These are phyloP conservation scores for Citrus inodora DNA, from an alignment of 345 rosid species.

Conservation along the genomic window DNA sequence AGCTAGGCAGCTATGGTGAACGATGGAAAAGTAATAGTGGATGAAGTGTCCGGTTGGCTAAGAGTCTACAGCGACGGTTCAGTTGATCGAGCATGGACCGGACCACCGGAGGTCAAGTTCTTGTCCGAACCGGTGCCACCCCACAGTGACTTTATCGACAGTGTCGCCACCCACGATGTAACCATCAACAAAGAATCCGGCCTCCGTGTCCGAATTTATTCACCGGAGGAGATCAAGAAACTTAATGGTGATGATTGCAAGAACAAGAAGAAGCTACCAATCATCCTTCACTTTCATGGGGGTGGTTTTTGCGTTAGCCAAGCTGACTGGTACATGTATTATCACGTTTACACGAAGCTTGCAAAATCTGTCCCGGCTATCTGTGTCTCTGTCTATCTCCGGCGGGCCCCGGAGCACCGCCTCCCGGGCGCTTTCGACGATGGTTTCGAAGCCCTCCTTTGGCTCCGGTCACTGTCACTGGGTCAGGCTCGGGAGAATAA, in stretches of 20 bases:
- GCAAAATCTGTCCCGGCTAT: slow-evolving; percentile 34
- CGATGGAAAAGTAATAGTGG: slow-evolving; percentile 26
- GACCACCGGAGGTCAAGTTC: slow-evolving; percentile 62
- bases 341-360: slow-evolving; percentile 24
- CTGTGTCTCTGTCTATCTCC: slow-evolving; percentile 31
- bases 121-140: slow-evolving; percentile 49
- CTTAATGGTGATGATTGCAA: no score
- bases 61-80: slow-evolving; percentile 50
- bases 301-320: slow-evolving; percentile 52
- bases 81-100: slow-evolving; percentile 61
- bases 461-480: slow-evolving; percentile 29
- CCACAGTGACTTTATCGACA: slow-evolving; percentile 38
- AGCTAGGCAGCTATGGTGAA: slow-evolving; percentile 24
- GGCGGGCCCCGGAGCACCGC: slow-evolving; percentile 43
- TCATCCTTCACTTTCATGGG: slow-evolving; percentile 47
- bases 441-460: slow-evolving; percentile 34
- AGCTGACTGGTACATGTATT: slow-evolving; percentile 42
- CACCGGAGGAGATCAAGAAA: slow-evolving; percentile 32
- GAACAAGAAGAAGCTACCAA: slow-evolving; percentile 31
- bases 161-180: slow-evolving; percentile 52
- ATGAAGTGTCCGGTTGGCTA: slow-evolving; percentile 73
- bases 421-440: slow-evolving; percentile 48
- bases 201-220: slow-evolving; percentile 42
- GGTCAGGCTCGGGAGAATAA: slow-evolving; percentile 27
- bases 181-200: slow-evolving; percentile 26